Conservation (phyloP, 371 early-diverging fungal species). For the Lichtheimia corymbifera region DNA sequence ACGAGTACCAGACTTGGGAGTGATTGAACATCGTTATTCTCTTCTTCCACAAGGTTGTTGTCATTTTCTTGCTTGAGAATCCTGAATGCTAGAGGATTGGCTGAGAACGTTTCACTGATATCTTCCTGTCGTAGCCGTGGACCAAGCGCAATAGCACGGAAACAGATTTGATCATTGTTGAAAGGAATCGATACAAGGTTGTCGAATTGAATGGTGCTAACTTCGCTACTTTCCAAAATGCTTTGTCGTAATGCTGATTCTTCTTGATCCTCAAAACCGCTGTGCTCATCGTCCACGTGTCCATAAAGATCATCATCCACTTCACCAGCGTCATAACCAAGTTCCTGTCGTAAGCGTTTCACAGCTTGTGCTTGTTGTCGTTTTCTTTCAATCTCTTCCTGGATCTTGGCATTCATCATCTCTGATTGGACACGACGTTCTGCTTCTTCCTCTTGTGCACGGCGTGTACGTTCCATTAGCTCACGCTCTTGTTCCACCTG, state of each 20-base stretch:
- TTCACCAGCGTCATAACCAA: conserved; percentile 34
- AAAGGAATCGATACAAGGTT: conserved; percentile 49
- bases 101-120: conserved; percentile 41
- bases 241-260: conserved; percentile 14
- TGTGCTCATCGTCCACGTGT: conserved; percentile 11
- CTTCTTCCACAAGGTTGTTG: conserved; percentile 18
- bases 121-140: conserved; percentile 40
- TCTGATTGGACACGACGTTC: conserved; percentile 57
- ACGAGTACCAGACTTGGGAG: conserved; percentile 39
- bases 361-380: conserved; percentile 40
- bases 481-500: conserved; percentile 40
- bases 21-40: conserved; percentile 14
- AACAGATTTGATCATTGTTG: conserved; percentile 39
- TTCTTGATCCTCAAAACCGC: neutral
- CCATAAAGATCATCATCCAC: conserved; percentile 34
- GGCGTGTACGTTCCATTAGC: conserved; percentile 38
- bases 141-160: conserved; percentile 44
- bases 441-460: conserved; percentile 43
- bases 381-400: conserved; percentile 55
- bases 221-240: conserved; percentile 37
- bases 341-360: conserved; percentile 29
- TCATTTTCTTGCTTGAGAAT: conserved; percentile 13
- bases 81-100: conserved; percentile 40
- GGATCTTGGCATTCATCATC: conserved; percentile 54
- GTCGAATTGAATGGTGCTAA: conserved; percentile 50